Base-by-base conservation (phyloP, 768 basidiomycete genomes). In the Crassisporium funariophilum region DNA sequence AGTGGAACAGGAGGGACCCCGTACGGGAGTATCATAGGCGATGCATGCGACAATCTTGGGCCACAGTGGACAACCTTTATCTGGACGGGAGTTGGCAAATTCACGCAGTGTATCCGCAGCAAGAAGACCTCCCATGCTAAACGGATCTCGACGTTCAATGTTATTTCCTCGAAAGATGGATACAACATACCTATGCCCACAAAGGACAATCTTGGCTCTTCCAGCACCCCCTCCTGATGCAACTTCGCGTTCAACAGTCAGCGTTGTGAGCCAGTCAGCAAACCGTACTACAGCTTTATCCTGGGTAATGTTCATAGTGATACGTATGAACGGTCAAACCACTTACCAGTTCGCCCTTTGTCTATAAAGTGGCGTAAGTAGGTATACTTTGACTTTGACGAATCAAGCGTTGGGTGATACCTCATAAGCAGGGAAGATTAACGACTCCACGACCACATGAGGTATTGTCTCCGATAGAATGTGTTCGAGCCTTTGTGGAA, bases 381-480 rank as follows among this genome's bases (percentile, higher is more conserved):
- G 8, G 57, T 46, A 15, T 25, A 31, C 24, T 55, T 19, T n/a
- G 31, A 42, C 24, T 24, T 29, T 5, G 31, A 35, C 41, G 15
- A 11, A 31, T 31, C 11, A 31, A 8, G 13, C n/a, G n/a, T n/a
- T n/a, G n/a, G n/a, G n/a, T 47, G 72, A 48, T 53, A 88, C 90
- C 76, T 97, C 89, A 56, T 95, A 98, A 2, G 83, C 84, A 17
- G 94, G 94, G 59, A 95, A 97, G 11, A 91, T 73, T n/a, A 85
- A 67, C 50, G 79, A 86, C 62, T 95, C 88, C 8, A 89, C 82
- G 23, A 60, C 59, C 4, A 81, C 66, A 29, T 78, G 69, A 2
- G 70, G 63, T 19, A 88, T 70, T 0, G 82, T 85, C 57, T 88
- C 80, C 5, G 82, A 70, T 4, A 95, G 72, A 34, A 92, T 66